phyloP scores from a whole-genome alignment of 2,329 filamentous ascomycete genomes.

The Botrytis byssoidea region DNA sequence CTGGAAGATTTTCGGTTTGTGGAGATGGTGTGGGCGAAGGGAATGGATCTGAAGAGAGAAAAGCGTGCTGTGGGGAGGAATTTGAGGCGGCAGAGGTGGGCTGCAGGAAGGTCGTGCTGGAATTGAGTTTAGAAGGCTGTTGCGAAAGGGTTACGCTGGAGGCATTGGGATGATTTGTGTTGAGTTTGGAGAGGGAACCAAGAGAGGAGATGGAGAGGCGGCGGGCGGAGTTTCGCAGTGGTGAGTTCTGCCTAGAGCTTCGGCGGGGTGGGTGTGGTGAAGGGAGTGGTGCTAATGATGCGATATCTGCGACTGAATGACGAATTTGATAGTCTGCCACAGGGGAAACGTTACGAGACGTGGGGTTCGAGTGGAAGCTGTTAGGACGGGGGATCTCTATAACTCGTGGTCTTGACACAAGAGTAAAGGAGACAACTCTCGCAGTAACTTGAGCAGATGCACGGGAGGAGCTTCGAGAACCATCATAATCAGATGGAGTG shows the following conservation, averaged over 20 bases:
- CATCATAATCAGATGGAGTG: conserved; percentile 40
- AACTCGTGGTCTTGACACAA: conserved; percentile 58
- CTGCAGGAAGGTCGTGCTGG: conserved; percentile 12
- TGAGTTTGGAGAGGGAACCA: conserved; percentile 15
- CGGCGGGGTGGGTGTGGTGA: conserved; percentile 5
- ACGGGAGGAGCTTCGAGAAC: conserved; percentile 30
- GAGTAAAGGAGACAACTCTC: conserved; percentile 58
- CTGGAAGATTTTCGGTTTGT: not conserved
- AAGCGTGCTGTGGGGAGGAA: conserved; percentile 27
- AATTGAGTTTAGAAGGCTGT: conserved; percentile 15
- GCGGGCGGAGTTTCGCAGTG: not conserved
- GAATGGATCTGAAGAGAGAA: conserved; percentile 36
- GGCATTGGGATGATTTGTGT: conserved; percentile 7
- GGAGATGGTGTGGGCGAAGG: conserved; percentile 22
- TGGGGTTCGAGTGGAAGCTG: conserved; percentile 11
- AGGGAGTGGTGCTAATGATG: conserved; percentile 2
- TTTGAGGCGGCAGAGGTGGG: conserved; percentile 8
- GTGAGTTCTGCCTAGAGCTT: conserved; percentile 9
- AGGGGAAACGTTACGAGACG: conserved; percentile 5
- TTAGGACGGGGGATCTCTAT: conserved; percentile 36
- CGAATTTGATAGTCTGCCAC: conserved; percentile 13
- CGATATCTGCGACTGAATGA: conserved; percentile 16
- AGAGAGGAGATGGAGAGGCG: conserved; percentile 29
- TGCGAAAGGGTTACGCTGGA: not conserved
- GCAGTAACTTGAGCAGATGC: conserved; percentile 54